phyloP scores from a whole-genome alignment of 2,329 filamentous ascomycete species.

The Clonostachys sp. region DNA sequence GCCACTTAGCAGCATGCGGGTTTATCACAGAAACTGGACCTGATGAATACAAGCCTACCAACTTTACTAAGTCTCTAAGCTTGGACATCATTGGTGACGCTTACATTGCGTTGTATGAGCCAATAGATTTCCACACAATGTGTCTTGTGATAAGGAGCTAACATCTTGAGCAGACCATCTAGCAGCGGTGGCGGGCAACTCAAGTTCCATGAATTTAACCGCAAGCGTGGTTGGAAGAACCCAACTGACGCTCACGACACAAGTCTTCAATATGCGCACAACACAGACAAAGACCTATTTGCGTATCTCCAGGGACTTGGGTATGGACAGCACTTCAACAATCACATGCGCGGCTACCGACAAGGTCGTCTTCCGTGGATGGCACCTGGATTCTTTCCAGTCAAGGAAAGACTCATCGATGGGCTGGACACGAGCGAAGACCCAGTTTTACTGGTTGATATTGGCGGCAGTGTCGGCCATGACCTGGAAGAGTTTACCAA shows the following conservation, averaged over 20 bases:
- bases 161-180: conserved; percentile 6
- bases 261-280: conserved; percentile 20
- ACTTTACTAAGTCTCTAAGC: conserved; percentile 21
- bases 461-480: conserved; percentile 27
- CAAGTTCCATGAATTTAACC: conserved; percentile 13
- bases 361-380: conserved; percentile 1
- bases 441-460: conserved; percentile 22
- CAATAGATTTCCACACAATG: too few species aligned
- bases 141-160: too few species aligned
- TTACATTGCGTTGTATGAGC: conserved; percentile 11
- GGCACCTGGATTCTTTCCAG: conserved; percentile 12
- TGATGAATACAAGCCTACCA: conserved; percentile 26
- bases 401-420: conserved; percentile 4
- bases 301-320: conserved; percentile 18
- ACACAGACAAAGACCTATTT: conserved; percentile 19
- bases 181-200: conserved; percentile 3
- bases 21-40: conserved; percentile 20
- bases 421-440: conserved; percentile 21
- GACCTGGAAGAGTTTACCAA: conserved; percentile 22
- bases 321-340: conserved; percentile 25
- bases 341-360: conserved; percentile 19
- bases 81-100: conserved; percentile 19
- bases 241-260: conserved; percentile 15
- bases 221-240: conserved; percentile 10
- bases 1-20: conserved; percentile 27